phyloP scores from a whole-genome alignment of 2,329 filamentous ascomycete species.

The Paramyrothecium roridum region DNA sequence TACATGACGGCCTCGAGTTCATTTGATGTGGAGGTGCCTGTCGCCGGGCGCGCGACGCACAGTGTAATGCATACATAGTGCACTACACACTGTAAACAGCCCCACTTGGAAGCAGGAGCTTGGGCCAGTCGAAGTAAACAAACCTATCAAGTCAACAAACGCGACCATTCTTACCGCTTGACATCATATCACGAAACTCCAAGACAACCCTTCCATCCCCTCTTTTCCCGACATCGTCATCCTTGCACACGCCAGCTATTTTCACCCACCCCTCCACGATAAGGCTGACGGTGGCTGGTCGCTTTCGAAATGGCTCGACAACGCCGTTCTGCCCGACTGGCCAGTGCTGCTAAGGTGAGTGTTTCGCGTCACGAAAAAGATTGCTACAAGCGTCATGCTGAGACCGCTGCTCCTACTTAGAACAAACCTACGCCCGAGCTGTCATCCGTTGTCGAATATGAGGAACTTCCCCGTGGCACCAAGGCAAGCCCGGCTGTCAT shows the following conservation, averaged over 20 bases:
- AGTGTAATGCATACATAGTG: too few species aligned
- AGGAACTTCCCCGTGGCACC: conserved; percentile 31
- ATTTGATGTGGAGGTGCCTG: too few species aligned
- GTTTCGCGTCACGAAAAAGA: conserved; percentile 1
- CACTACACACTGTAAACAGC: not conserved
- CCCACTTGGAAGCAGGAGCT: conserved; percentile 12
- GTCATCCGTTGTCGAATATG: conserved; percentile 40
- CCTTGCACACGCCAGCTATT: not conserved
- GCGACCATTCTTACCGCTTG: conserved; percentile 18
- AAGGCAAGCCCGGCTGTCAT: conserved; percentile 22
- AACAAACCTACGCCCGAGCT: conserved; percentile 30
- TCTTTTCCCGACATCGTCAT: not conserved
- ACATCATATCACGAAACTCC: conserved; percentile 23
- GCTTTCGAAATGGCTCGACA: conserved; percentile 24
- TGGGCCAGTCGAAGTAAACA: conserved; percentile 23
- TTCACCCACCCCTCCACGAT: not conserved
- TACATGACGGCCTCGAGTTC: too few species aligned
- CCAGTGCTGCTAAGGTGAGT: conserved; percentile 33
- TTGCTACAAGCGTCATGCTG: not conserved
- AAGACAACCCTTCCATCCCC: conserved; percentile 16
- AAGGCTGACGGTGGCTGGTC: not conserved
- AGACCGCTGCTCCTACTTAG: conserved; percentile 12
- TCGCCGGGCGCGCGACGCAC: too few species aligned
- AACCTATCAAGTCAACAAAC: conserved; percentile 20
- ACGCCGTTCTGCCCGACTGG: conserved; percentile 42